phyloP scores from a whole-genome alignment of 805 yeast species.

The Myxozyma nipponensis region DNA sequence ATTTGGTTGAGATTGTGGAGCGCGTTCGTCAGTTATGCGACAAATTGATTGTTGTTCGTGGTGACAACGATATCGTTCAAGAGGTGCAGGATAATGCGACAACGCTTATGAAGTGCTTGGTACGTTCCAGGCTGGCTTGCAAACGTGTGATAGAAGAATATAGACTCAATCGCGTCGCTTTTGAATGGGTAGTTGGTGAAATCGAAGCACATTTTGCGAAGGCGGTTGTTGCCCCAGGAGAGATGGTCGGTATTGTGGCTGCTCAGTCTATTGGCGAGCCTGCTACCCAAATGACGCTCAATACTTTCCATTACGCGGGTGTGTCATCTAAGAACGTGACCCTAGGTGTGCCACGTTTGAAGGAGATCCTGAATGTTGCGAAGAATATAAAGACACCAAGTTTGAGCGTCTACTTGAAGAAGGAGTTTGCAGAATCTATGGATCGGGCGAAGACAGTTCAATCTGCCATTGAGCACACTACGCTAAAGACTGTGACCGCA shows the following conservation, averaged over 20 bases:
- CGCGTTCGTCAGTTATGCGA: conserved; percentile 67
- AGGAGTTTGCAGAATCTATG: conserved; percentile 78
- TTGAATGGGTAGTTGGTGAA: conserved; percentile 95
- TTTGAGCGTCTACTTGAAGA: conserved; percentile 83
- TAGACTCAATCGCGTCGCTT: conserved; percentile 76
- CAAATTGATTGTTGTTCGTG: conserved; percentile 74
- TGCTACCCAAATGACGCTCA: conserved; percentile 95
- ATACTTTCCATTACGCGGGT: conserved; percentile 98
- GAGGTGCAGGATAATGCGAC: conserved; percentile 95
- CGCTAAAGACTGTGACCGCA: conserved; percentile 90
- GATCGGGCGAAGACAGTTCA: conserved; percentile 93
- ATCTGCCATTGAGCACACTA: conserved; percentile 95
- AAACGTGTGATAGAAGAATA: conserved; percentile 91
- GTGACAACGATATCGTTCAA: conserved; percentile 61
- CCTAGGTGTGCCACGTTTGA: conserved; percentile 94
- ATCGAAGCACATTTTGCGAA: conserved; percentile 89
- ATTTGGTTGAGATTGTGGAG: conserved; percentile 71
- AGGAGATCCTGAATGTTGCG: conserved; percentile 97
- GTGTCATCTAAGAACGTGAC: conserved; percentile 95
- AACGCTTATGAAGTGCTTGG: conserved; percentile 78
- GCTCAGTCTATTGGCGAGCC: conserved; percentile 99
- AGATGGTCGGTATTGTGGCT: conserved; percentile 96
- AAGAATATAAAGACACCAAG: conserved; percentile 99
- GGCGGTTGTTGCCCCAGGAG: conserved; percentile 93
- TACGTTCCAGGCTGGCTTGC: conserved; percentile 86